Evolutionary conservation across 2,329 filamentous ascomycete species (phyloP).

Genomic region (Fusarium buharicum): DNA sequence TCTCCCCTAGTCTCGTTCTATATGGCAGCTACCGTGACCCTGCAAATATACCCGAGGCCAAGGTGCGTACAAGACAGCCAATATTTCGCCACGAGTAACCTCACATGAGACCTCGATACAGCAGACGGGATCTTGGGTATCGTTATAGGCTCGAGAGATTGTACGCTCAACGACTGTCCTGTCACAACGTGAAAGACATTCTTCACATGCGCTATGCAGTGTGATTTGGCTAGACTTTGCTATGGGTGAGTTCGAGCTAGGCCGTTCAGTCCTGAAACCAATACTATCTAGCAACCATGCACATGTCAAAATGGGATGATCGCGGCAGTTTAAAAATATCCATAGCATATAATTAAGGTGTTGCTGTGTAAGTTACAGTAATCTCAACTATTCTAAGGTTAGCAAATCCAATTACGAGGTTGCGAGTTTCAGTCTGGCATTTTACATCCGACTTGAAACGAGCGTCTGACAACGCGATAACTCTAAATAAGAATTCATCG

Average conservation of each 20-base stretch:
- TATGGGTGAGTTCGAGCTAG: no score
- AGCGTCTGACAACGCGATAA: not conserved
- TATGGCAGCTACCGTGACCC: not conserved
- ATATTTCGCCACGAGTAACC: conserved; percentile 14
- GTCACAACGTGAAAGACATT: no score
- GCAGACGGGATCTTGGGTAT: not conserved
- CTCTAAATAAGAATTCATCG: not conserved
- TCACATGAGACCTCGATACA: conserved; percentile 22
- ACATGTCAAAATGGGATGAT: no score
- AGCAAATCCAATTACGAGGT: not conserved
- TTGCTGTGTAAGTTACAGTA: not conserved
- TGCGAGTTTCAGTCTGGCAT: not conserved
- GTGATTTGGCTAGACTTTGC: no score
- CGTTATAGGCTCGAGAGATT: not conserved
- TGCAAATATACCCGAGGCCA: conserved; percentile 4
- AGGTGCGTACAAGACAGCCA: not conserved
- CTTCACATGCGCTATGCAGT: no score
- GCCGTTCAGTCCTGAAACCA: no score
- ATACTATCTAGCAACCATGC: no score
- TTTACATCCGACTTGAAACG: not conserved
- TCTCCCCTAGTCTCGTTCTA: not conserved
- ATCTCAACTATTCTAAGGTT: not conserved
- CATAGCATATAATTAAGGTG: no score
- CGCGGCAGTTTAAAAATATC: no score
- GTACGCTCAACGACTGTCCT: no score